These are phyloP conservation scores for Ceratocystis cubensis DNA, from an alignment of 2,329 filamentous ascomycete genomes.

Conservation along the genomic window DNA sequence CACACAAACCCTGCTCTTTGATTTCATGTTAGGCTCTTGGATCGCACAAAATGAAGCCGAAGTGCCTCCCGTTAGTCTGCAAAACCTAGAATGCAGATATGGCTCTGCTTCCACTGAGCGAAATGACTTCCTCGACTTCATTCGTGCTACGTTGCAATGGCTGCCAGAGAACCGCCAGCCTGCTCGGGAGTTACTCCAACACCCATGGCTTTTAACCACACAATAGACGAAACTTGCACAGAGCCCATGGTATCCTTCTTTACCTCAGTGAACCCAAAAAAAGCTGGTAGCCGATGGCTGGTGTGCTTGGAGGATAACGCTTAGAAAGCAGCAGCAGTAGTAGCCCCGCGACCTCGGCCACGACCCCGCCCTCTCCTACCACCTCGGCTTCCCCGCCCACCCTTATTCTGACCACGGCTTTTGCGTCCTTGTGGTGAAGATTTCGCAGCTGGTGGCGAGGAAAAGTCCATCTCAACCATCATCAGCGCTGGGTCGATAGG, in stretches of 20 bases:
- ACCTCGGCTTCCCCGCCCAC: not conserved
- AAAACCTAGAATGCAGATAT: slow-evolving; percentile 17
- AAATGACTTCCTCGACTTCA: slow-evolving; percentile 16
- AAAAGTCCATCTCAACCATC: not conserved
- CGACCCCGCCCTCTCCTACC: not conserved
- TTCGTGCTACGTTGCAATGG: slow-evolving; percentile 16
- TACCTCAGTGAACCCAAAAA: not conserved
- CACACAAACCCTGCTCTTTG: not conserved
- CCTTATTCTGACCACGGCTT: not conserved
- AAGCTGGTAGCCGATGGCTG: too few relatives aligned
- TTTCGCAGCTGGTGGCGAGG: not conserved
- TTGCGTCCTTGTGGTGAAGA: not conserved
- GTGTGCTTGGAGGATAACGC: not conserved
- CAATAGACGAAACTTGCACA: not conserved
- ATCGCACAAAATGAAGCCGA: slow-evolving; percentile 18
- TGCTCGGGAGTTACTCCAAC: slow-evolving; percentile 13
- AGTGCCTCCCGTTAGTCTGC: slow-evolving; percentile 14
- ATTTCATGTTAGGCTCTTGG: slow-evolving; percentile 16
- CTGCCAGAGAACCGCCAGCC: slow-evolving; percentile 18
- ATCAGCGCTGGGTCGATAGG: not conserved
- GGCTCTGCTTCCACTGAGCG: slow-evolving; percentile 6
- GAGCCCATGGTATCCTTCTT: not conserved
- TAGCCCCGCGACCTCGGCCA: not conserved
- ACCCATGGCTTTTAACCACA: slow-evolving; percentile 13
- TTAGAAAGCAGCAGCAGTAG: not conserved